These are phyloP conservation scores for Tolypocladium inflatum DNA, from an alignment of 2,329 filamentous ascomycete genomes.

Conservation along the genomic window DNA sequence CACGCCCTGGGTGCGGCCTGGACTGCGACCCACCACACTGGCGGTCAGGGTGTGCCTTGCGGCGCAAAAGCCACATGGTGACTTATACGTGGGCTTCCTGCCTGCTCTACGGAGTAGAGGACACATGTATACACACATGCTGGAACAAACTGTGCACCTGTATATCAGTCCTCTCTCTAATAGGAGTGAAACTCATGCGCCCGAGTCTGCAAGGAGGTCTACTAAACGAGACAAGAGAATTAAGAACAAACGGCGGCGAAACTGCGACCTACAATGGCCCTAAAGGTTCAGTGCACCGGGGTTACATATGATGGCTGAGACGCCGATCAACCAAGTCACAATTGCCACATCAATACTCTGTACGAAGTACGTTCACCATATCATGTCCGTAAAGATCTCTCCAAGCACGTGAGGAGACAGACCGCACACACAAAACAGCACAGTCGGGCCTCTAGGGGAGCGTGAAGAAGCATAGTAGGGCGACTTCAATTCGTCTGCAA, in stretches of 20 bases:
- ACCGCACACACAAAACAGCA: too few species aligned
- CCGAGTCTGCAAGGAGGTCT: background rate
- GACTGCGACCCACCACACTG: background rate
- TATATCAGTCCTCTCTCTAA: background rate
- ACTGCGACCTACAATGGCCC: background rate
- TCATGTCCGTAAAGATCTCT: too few species aligned
- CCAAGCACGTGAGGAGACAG: too few species aligned
- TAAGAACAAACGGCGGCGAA: background rate
- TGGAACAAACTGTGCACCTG: too few species aligned
- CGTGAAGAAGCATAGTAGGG: too few species aligned
- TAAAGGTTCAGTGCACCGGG: too few species aligned
- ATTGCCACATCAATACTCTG: too few species aligned
- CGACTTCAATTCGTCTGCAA: too few species aligned
- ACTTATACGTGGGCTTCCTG: background rate
- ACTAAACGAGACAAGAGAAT: background rate
- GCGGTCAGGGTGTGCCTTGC: background rate
- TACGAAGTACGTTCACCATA: too few species aligned
- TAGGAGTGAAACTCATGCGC: background rate
- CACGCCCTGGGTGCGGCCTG: background rate
- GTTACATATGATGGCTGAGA: too few species aligned
- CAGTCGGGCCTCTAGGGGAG: too few species aligned
- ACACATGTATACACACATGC: background rate
- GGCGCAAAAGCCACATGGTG: background rate
- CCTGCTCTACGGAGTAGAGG: background rate
- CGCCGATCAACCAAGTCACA: too few species aligned